Base-by-base conservation (phyloP, 2,329 filamentous ascomycete species). In the Paraconiothyrium sp. region DNA sequence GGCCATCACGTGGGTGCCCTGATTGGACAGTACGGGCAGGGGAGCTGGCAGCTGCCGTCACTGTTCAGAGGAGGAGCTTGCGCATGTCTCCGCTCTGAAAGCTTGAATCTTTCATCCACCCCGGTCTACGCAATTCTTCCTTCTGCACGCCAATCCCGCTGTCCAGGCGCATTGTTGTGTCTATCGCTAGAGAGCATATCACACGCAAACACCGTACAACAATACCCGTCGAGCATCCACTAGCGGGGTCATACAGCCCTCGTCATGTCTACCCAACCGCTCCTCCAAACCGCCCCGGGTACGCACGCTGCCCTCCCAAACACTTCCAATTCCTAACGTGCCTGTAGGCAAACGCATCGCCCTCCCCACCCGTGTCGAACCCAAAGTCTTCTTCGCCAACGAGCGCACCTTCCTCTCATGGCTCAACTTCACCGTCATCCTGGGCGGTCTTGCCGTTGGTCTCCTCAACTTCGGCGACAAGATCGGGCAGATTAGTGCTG, bases 331-430 rank as follows among this genome's bases (percentile, higher is more conserved):
- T n/a, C 16, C 39, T 41, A n/a, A 41, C 39, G 8, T 6, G n/a
- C 14, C 54, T 30, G 27, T 73, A 97, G 94, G 94, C 87, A 99
- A 99, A 85, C 93, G 94, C 78, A 98, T 99, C 79, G 94, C 95
- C 74, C 92, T 99, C 67, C 95, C 95, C 60, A 97, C 94, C 63
- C 93, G 95, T 71, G 94, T 99, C 81, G 95, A 99, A 82, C 95
- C 95, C 74, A 99, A 99, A 83, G 95, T 99, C 85, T 99, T 98
- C 89, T 99, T 99, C 86, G 95, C 95, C 83, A 99, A 99, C 86
- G 95, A 99, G 84, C 93, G 95, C 67, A 99, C 95, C 66, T 99
- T 99, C 80, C 89, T 99, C 76, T 97, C 93, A 81, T 99, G 95
- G 95, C 92, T 99, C 76, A 99, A 99, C 87, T 98, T 98, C 86